Base-by-base conservation (phyloP, 768 basidiomycete species). In the Podaxis sp. region DNA sequence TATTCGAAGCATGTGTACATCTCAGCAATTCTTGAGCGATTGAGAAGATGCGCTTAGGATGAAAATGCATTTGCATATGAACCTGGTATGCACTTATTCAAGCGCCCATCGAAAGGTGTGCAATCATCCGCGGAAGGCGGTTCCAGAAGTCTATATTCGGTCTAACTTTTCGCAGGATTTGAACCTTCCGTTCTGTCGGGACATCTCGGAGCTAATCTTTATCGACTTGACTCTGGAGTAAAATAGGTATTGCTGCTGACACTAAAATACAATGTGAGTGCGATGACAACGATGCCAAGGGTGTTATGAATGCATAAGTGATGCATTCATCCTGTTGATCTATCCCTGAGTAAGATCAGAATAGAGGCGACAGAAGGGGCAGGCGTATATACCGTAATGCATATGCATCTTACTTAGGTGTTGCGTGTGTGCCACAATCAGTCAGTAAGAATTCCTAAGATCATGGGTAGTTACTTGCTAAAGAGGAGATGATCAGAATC, bases 61-160 rank as follows among this genome's bases (percentile, higher is more conserved):
- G 71, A 70, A 70, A 64, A 68, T 66, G 70, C 70, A 72, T 72
- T 69, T 68, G 70, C 68, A 62, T 68, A 73, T 72, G 72, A 75
- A 73, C 69, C 72, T 72, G 72, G 66, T 68, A 72, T 72, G 72
- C 74, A 71, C 69, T 73, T 72, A 71, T 73, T 70, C 69, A 69
- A 66, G 66, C 64, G 65, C 66, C 66, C 66, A 69, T 72, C 71
- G 70, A 71, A 69, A 71, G 70, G 72, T 76, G 74, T 68, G 68
- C 77, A 80, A 77, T 79, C 76, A 73, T 78, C 80, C 80, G 79
- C 76, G 78, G 76, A 75, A 77, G 77, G 72, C 79, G 80, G 80
- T 70, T 63, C 66, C 66, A 61, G 68, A 66, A 70, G 69, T 69
- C 77, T 75, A 76, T 73, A 75, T 74, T 74, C 68, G 71, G 75